Evolutionary conservation across 495 filamentous ascomycete species (phyloP), one percentile per base, ranked within the genome.

Genomic region (Achaetomiella virescens): DNA sequence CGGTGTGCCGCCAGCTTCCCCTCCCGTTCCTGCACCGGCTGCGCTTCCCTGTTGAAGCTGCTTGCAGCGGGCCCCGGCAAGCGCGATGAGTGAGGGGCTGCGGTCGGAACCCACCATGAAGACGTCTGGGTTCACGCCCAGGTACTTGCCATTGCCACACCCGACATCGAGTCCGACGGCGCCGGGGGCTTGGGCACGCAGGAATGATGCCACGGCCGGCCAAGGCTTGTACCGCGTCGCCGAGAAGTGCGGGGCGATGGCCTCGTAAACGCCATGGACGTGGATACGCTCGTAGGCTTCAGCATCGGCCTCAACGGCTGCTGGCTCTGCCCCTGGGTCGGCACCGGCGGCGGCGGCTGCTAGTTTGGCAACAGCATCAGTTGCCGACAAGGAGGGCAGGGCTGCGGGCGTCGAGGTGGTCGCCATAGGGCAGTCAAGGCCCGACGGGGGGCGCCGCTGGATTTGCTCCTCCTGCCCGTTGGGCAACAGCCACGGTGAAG

Each of bases 131-230:
- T 93, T 95, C 36, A 95, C 88, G 38, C 79, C 71, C 44, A 97
- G 73, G 66, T 97, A 95, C 75, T 98, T 98, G 59, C 93, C 93
- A 75, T 98, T 98, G 49, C 93, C 93, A 72, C 93, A 97, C 44
- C 89, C 89, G 50, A 97, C 80, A 70, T 98, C 93, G 21, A 97
- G 74, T 8, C 93, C 93, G 33, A 97, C 72, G n/a, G 89, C 78
- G 15, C 91, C 92, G 24, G 81, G 75, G 6, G 76, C 68, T 29
- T 87, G 75, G n/a, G 75, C 71, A 38, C 71, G 71, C 38, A 98
- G 81, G 69, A 97, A 98, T 40, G 72, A 70, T 62, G 90, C 84
- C 45, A 97, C 87, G 63, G 95, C 86, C 20, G 93, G 93, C 93
- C 93, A 98, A 55, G 93, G 90, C 84, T 97, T 97, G 79, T 96